Percentiles rank a stretch among this genome's conserved stretches.
Conservation (phyloP, 2,329 filamentous ascomycete species). For the Penicillium fuscoglaucum region DNA sequence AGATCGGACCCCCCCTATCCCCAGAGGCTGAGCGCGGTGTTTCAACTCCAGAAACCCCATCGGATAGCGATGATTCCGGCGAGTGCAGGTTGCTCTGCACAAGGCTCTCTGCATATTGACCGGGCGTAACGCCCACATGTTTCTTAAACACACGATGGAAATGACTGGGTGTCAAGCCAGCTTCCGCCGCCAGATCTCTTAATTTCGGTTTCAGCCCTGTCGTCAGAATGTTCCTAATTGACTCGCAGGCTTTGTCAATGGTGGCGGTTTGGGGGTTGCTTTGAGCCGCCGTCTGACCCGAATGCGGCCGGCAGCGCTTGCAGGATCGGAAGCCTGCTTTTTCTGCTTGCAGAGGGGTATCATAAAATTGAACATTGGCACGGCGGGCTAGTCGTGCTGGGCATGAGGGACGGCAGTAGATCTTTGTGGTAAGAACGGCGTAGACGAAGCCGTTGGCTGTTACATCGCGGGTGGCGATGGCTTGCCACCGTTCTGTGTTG, state of each 20-base stretch:
- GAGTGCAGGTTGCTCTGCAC: slow-evolving; percentile 5
- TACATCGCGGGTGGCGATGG: slow-evolving; percentile 48
- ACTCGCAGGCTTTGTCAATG: slow-evolving; percentile 35
- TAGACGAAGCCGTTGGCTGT: slow-evolving; percentile 55
- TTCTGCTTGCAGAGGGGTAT: slow-evolving; percentile 49
- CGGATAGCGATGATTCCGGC: slow-evolving; percentile 6
- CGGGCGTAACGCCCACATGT: slow-evolving; percentile 52
- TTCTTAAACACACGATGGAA: slow-evolving; percentile 59
- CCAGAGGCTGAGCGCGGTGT: slow-evolving; percentile 5
- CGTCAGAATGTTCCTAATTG: slow-evolving; percentile 28
- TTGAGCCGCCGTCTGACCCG: slow-evolving; percentile 24
- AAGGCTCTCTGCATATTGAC: slow-evolving; percentile 35
- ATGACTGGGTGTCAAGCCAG: slow-evolving; percentile 53
- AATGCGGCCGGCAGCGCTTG: slow-evolving; percentile 55
- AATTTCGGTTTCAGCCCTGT: slow-evolving; percentile 41
- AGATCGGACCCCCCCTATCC: slow-evolving; percentile 2
- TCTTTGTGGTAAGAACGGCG: slow-evolving; percentile 56
- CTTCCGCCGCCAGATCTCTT: slow-evolving; percentile 49
- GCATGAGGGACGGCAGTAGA: slow-evolving; percentile 59
- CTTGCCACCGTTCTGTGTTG: slow-evolving; percentile 44
- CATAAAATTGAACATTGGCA: slow-evolving; percentile 58
- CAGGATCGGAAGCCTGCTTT: slow-evolving; percentile 55
- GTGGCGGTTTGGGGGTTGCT: slow-evolving; percentile 35
- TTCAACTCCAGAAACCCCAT: slow-evolving; percentile 11
- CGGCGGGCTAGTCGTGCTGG: slow-evolving; percentile 58